Conservation (phyloP, 352 stramenopile genomes). For the Phytophthora tentaculata region DNA sequence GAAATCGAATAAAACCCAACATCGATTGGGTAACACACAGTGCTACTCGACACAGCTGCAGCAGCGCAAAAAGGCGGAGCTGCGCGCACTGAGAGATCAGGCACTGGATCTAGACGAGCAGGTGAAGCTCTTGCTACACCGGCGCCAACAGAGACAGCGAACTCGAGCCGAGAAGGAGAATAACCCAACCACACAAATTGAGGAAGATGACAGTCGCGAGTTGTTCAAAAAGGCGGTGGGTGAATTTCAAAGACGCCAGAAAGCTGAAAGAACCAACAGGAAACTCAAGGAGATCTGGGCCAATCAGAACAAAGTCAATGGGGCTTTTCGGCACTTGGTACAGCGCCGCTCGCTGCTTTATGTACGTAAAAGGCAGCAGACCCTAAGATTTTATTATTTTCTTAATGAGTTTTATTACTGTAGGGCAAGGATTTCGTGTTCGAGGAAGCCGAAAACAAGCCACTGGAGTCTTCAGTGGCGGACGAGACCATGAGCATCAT, state of each 20-base stretch:
- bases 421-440: constrained; percentile 38
- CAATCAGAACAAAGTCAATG: constrained; percentile 42
- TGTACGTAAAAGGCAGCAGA: constrained; percentile 16
- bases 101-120: constrained; percentile 37
- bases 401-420: constrained; percentile 19
- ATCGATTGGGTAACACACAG: constrained; percentile 6
- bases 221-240: constrained; percentile 30
- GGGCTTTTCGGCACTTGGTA: constrained; percentile 31
- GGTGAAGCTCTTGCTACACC: constrained; percentile 34
- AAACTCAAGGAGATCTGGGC: constrained; percentile 43
- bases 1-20: constrained; percentile 30
- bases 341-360: constrained; percentile 36
- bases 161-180: constrained; percentile 14
- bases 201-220: constrained; percentile 23
- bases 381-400: neutral
- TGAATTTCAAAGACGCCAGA: constrained; percentile 39
- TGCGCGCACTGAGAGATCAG: constrained; percentile 32
- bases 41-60: constrained; percentile 40
- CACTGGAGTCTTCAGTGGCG: constrained; percentile 11
- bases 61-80: constrained; percentile 40
- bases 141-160: constrained; percentile 22
- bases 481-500: constrained; percentile 39
- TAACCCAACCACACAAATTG: constrained; percentile 19
- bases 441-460: constrained; percentile 23
- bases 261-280: constrained; percentile 35